Evolutionary conservation across 768 basidiomycete genomes (phyloP), one percentile per base, ranked within the genome.

Genomic region (Suillus bovinus): DNA sequence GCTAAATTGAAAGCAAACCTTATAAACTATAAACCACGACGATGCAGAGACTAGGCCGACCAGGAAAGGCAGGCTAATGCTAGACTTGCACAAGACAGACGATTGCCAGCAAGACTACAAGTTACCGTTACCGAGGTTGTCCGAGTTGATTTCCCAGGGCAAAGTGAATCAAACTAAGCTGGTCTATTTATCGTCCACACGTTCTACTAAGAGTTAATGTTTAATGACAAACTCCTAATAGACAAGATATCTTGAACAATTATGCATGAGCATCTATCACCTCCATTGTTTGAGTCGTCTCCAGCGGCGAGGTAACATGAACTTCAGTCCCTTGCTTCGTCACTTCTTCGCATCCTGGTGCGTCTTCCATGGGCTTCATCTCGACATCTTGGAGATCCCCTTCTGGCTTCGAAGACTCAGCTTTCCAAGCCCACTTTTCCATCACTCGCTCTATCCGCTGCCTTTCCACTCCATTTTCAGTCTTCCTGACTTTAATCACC

Each of bases 401-500:
- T 63, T 49, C 55, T 13, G 27, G 41, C 16, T 59, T 60, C 29
- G 53, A 60, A 22, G 63, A 44, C 54, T 47, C 50, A 7, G 62
- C 63, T 24, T 71, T 60, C 89, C 89, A 91, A 20, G 70, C 78
- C 89, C 89, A 92, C 57, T 81, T 80, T 74, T 93, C 91, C 47
- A 87, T 74, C 29, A 79, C 76, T 62, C 91, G 83, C 69, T 89
- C 87, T 65, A 91, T 83, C 55, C 84, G 82, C 66, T 93, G 90
- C 65, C 90, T 78, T 70, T 92, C 91, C 46, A 91, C 47, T 24
- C 87, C 85, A 33, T 78, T 76, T 46, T 67, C 75, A 10, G 82
- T 84, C 71, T 78, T 81, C 63, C 89, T 81, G 63, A 87, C 79
- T 72, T 84, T 88, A 22, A 87, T 72, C 9, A 85, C 77, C 39